Conservation (phyloP, 163 green algal species). For the Trebouxiophyceae sp. region DNA sequence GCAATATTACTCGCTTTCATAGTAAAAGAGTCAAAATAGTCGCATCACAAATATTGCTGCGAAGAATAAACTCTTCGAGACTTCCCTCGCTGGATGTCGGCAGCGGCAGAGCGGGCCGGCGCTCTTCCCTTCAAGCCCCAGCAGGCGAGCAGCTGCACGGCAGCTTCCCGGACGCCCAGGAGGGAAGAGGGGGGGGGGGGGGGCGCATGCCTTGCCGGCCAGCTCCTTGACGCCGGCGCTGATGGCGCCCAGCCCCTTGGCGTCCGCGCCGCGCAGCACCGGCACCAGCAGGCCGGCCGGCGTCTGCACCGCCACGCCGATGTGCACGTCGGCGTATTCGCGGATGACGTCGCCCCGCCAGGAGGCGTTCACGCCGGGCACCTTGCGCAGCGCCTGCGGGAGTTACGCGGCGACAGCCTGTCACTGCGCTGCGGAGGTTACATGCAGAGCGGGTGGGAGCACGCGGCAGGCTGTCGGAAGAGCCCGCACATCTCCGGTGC, state of each 20-base stretch:
- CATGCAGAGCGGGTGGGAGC: not conserved
- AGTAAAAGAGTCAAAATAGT: too few relatives aligned
- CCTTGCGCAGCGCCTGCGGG: conserved; percentile 60
- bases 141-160: too few relatives aligned
- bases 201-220: conserved; percentile 61
- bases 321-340: conserved; percentile 82
- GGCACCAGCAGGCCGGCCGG: conserved; percentile 83
- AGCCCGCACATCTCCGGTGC: too few relatives aligned
- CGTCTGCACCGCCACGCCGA: conserved; percentile 82
- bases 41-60: too few relatives aligned
- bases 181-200: not conserved
- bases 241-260: conserved; percentile 74
- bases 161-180: too few relatives aligned
- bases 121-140: too few relatives aligned
- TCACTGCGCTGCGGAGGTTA: not conserved
- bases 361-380: conserved; percentile 74
- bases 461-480: too few relatives aligned
- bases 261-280: conserved; percentile 77
- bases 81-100: too few relatives aligned
- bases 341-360: conserved; percentile 91
- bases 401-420: not conserved
- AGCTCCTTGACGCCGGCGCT: conserved; percentile 75
- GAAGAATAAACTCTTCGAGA: too few relatives aligned
- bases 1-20: too few relatives aligned
- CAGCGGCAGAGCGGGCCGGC: too few relatives aligned